Evolutionary conservation across 2,329 filamentous ascomycete genomes (phyloP).

Genomic region (Aspergillus hiratsukae): DNA sequence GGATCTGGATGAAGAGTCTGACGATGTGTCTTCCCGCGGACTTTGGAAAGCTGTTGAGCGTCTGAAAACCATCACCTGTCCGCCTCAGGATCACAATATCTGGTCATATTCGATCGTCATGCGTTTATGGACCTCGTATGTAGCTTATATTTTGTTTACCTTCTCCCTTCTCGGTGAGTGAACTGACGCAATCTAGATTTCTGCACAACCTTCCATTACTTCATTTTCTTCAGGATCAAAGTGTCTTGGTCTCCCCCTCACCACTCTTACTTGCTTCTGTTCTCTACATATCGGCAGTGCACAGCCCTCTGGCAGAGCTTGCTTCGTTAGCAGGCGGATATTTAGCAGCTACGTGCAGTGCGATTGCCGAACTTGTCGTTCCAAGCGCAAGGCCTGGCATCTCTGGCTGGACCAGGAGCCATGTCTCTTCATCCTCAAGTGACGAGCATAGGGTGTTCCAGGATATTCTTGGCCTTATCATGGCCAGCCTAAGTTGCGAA

Average conservation of each 20-base stretch:
- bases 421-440: not conserved
- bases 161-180: not conserved
- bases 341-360: constrained; percentile 21
- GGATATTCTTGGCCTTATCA: constrained; percentile 26
- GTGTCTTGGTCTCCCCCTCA: constrained; percentile 21
- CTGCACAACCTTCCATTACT: constrained; percentile 24
- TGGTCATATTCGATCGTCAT: constrained; percentile 24
- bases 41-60: constrained; percentile 21
- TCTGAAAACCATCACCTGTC: constrained; percentile 19
- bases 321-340: constrained; percentile 18
- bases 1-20: constrained; percentile 12
- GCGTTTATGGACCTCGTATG: constrained; percentile 24
- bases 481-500: constrained; percentile 29
- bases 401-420: not conserved
- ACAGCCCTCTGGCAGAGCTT: constrained; percentile 16
- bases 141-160: not conserved
- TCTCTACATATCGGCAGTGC: constrained; percentile 27
- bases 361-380: constrained; percentile 21
- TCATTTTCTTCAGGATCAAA: constrained; percentile 25
- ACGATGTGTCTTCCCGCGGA: constrained; percentile 10
- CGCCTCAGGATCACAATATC: constrained; percentile 14
- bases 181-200: constrained; percentile 16
- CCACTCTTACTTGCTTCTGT: constrained; percentile 25
- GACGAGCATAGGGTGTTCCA: constrained; percentile 18
- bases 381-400: constrained; percentile 2